phyloP scores from a whole-genome alignment of 345 rosid species.

The Ceriops decandra region DNA sequence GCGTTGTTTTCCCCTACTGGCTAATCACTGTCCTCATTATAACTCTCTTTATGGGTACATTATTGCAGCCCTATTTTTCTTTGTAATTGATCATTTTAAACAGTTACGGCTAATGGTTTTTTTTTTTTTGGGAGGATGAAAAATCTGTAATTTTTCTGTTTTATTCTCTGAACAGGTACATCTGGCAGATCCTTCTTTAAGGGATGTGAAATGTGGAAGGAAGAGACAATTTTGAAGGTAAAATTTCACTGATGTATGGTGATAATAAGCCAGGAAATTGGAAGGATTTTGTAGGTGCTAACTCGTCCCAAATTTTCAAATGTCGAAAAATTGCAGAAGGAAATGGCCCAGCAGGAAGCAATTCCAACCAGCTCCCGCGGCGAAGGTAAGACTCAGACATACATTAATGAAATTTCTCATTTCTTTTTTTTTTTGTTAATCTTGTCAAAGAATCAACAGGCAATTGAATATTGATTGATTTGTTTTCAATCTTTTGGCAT shows the following conservation, averaged over 20 bases:
- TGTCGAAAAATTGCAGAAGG: constrained; percentile 48
- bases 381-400: constrained; percentile 54
- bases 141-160: not conserved
- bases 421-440: not conserved
- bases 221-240: constrained; percentile 74
- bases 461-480: not conserved
- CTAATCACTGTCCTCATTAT: constrained; percentile 88
- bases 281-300: not conserved
- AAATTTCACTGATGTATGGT: not conserved
- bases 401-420: not conserved
- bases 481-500: constrained; percentile 1
- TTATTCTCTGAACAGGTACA: constrained; percentile 41
- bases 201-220: constrained; percentile 87
- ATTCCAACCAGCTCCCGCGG: constrained; percentile 57
- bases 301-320: not conserved
- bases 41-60: constrained; percentile 66
- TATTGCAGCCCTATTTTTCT: not conserved
- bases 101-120: not conserved
- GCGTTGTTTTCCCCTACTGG: constrained; percentile 97
- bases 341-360: constrained; percentile 42
- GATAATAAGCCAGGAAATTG: not conserved
- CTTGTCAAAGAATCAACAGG: not conserved
- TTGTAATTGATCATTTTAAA: not conserved
- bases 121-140: not conserved
- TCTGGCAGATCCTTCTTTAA: constrained; percentile 79